Conservation (phyloP, 305 asterid genomes). For the Fraxinus ornus region DNA sequence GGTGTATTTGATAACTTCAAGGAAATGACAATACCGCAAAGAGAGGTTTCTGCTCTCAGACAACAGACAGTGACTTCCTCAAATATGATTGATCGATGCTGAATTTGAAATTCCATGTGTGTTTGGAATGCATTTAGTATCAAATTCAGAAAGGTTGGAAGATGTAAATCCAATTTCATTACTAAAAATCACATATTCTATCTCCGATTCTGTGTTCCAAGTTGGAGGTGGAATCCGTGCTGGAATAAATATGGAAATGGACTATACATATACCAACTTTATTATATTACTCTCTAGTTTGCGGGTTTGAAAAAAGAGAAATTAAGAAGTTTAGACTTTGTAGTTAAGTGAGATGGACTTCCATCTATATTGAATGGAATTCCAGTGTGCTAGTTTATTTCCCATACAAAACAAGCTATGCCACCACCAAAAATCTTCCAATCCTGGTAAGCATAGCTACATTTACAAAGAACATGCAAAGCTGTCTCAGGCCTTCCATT, state of each 20-base stretch:
- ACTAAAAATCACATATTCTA: neutral
- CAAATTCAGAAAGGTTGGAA: neutral
- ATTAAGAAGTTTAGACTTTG: neutral
- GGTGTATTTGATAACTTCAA: slow-evolving; percentile 9
- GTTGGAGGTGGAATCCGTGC: neutral
- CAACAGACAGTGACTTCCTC: neutral
- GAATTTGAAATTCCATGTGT: neutral
- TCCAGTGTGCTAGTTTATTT: neutral
- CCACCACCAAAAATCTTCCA: neutral
- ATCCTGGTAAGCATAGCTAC: neutral
- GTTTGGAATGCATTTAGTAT: neutral
- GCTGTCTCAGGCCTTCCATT: neutral
- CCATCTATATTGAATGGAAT: neutral
- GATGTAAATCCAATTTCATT: neutral
- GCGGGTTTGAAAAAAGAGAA: neutral
- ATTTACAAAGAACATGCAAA: neutral
- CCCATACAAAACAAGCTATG: neutral
- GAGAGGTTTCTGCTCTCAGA: neutral
- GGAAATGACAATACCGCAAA: neutral
- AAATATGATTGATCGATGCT: neutral
- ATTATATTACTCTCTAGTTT: neutral
- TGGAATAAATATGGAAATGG: neutral
- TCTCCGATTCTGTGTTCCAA: neutral
- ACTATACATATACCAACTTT: neutral
- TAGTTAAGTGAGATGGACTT: neutral